These are phyloP conservation scores for Chalciporus chontae DNA, from an alignment of 768 basidiomycete species.

Conservation along the genomic window DNA sequence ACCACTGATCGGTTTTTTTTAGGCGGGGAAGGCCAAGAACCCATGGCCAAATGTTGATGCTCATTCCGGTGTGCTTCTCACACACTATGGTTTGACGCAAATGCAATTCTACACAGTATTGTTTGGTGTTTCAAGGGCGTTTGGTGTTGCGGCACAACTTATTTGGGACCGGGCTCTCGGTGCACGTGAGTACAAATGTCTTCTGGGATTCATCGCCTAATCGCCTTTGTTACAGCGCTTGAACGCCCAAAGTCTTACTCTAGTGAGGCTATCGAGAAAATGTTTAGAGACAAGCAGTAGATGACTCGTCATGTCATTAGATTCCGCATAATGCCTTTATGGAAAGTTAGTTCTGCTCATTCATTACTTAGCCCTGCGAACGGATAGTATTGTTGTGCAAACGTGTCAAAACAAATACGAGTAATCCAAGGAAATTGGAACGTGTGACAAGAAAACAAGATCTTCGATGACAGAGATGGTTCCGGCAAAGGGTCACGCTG, in stretches of 20 bases:
- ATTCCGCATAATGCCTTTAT: not conserved
- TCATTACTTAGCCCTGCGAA: too few species aligned
- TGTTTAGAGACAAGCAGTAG: constrained; percentile 51
- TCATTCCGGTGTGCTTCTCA: constrained; percentile 87
- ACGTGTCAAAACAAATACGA: too few species aligned
- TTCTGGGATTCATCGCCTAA: too few species aligned
- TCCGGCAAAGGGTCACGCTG: not conserved
- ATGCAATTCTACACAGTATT: constrained; percentile 98
- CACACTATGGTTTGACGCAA: constrained; percentile 81
- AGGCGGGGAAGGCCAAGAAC: constrained; percentile 92
- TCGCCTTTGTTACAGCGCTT: constrained; percentile 36
- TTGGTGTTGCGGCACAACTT: constrained; percentile 84
- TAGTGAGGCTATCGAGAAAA: constrained; percentile 71
- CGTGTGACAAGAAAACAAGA: too few species aligned
- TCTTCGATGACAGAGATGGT: too few species aligned
- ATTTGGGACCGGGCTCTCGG: constrained; percentile 94
- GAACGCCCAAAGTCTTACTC: constrained; percentile 94
- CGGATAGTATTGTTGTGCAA: too few species aligned
- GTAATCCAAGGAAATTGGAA: too few species aligned
- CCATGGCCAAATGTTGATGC: constrained; percentile 98
- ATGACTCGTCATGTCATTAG: not conserved
- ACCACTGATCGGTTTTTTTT: not conserved
- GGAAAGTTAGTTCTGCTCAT: too few species aligned
- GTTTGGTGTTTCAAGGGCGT: constrained; percentile 94
- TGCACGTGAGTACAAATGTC: constrained; percentile 40